Conservation (phyloP, 768 basidiomycete species). For the Mycena capillaripes region DNA sequence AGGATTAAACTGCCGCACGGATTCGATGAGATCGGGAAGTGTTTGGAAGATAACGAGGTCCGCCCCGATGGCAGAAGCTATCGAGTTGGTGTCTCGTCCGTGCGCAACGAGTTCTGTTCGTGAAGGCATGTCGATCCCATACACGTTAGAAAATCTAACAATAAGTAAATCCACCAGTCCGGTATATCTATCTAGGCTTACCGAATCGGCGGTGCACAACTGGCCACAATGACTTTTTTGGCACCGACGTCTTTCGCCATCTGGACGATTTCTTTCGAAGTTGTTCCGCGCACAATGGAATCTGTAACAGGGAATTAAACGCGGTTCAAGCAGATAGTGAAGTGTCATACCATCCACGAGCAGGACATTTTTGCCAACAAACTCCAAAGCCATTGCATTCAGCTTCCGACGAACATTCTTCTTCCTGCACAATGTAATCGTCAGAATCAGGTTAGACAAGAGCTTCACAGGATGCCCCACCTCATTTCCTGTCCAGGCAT, state of each 20-base stretch:
- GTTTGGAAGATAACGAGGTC: slow-evolving; percentile 98
- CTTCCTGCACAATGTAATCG: slow-evolving; percentile 60
- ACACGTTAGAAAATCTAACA: slow-evolving; percentile 89
- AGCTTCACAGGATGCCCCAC: slow-evolving; percentile 49
- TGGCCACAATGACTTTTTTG: slow-evolving; percentile 95
- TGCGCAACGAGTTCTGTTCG: slow-evolving; percentile 93
- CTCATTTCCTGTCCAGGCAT: slow-evolving; percentile 99
- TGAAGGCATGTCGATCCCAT: slow-evolving; percentile 99
- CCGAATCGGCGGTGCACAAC: slow-evolving; percentile 97
- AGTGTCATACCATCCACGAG: slow-evolving; percentile 89
- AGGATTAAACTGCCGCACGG: slow-evolving; percentile 89
- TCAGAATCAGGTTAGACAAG: neutral
- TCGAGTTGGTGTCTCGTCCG: slow-evolving; percentile 75
- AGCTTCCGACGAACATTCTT: slow-evolving; percentile 97
- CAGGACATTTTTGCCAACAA: slow-evolving; percentile 90
- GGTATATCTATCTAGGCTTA: slow-evolving; percentile 46
- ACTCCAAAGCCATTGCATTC: slow-evolving; percentile 99
- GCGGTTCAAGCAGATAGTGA: neutral
- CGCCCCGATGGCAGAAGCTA: slow-evolving; percentile 89
- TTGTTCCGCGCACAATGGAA: slow-evolving; percentile 98
- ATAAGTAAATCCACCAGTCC: neutral
- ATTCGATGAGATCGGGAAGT: slow-evolving; percentile 86
- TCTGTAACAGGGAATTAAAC: slow-evolving; percentile 61
- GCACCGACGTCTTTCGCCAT: slow-evolving; percentile 99
- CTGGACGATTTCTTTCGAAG: slow-evolving; percentile 98